Conservation (phyloP, 352 stramenopile species). For the Sclerospora graminicola region DNA sequence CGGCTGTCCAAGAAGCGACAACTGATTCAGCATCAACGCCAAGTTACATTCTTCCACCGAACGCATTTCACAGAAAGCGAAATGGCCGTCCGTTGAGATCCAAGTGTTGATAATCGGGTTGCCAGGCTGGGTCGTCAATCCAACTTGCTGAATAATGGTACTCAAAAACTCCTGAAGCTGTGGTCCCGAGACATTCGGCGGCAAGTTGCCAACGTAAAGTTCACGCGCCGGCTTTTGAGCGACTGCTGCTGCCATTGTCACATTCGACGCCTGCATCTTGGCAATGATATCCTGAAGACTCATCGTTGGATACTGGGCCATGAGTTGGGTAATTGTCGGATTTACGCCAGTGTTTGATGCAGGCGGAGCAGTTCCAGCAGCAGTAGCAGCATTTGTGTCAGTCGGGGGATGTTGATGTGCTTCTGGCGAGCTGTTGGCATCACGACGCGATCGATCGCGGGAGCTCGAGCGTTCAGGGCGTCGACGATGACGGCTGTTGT, state of each 20-base stretch:
- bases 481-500: constrained; percentile 34
- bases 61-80: constrained; percentile 84
- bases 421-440: constrained; percentile 43
- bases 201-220: constrained; percentile 80
- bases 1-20: constrained; percentile 65
- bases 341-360: constrained; percentile 29
- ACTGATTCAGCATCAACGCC: constrained; percentile 72
- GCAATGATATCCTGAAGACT: constrained; percentile 84
- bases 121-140: constrained; percentile 57
- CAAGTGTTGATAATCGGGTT: constrained; percentile 82
- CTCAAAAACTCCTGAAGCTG: constrained; percentile 81
- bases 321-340: constrained; percentile 81
- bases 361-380: constrained; percentile 6
- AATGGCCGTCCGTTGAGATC: constrained; percentile 80
- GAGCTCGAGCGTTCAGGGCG: constrained; percentile 46
- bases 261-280: constrained; percentile 80
- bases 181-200: constrained; percentile 67
- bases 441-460: constrained; percentile 30
- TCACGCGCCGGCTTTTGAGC: constrained; percentile 75
- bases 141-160: constrained; percentile 84
- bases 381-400: constrained; percentile 2
- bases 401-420: constrained; percentile 29
- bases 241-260: constrained; percentile 58
- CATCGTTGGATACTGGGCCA: constrained; percentile 82
- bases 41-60: constrained; percentile 82